A percentile compares a stretch with the other conserved stretches of the same genome.
phyloP scores from a whole-genome alignment of 805 yeast genomes.

The Pichia eremophila region DNA sequence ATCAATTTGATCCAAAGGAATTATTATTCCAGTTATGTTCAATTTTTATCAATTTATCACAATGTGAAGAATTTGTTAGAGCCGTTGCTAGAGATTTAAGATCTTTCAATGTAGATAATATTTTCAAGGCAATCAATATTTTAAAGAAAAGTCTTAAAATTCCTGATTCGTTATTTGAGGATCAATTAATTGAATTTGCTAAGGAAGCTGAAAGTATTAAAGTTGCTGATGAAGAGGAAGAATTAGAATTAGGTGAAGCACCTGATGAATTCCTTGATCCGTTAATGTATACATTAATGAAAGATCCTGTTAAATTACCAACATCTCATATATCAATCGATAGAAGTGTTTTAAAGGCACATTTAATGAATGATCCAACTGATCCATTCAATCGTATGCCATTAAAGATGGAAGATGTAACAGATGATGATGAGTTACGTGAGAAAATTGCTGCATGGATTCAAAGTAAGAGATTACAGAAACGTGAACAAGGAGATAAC shows the following conservation, averaged over 20 bases:
- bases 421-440: slow-evolving; percentile 65
- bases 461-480: slow-evolving; percentile 26
- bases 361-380: slow-evolving; percentile 85
- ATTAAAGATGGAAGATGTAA: slow-evolving; percentile 76
- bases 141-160: slow-evolving; percentile 47
- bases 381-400: slow-evolving; percentile 97
- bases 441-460: slow-evolving; percentile 52
- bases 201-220: slow-evolving; percentile 54
- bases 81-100: slow-evolving; percentile 91
- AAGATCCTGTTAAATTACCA: slow-evolving; percentile 92
- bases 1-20: slow-evolving; percentile 71
- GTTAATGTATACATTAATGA: slow-evolving; percentile 90
- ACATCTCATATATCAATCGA: slow-evolving; percentile 79
- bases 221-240: slow-evolving; percentile 67
- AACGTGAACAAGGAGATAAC: slow-evolving; percentile 6
- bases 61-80: slow-evolving; percentile 53
- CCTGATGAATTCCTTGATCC: slow-evolving; percentile 98
- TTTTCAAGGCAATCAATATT: slow-evolving; percentile 62
- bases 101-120: slow-evolving; percentile 62
- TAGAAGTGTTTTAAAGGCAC: slow-evolving; percentile 85
- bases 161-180: slow-evolving; percentile 38
- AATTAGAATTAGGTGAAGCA: slow-evolving; percentile 78
- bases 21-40: slow-evolving; percentile 62
- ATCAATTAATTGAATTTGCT: slow-evolving; percentile 45
- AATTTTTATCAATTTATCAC: slow-evolving; percentile 64